Conservation (phyloP, 2,329 filamentous ascomycete species). For the Capronia coronata region DNA sequence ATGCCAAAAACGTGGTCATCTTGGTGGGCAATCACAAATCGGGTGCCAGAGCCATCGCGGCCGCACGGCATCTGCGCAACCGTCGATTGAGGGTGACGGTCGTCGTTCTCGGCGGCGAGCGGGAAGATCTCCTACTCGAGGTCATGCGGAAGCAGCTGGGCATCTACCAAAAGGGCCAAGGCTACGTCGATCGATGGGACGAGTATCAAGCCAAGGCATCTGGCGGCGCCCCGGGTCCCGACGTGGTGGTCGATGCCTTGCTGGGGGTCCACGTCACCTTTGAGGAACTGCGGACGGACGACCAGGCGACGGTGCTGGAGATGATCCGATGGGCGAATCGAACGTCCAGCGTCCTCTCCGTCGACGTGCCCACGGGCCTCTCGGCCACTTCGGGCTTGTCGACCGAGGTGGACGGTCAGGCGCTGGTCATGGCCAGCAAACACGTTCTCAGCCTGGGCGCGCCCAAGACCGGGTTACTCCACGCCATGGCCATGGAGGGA, state of each 20-base stretch:
- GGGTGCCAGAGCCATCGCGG: conserved; percentile 75
- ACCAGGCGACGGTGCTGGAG: conserved; percentile 78
- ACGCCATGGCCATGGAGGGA: conserved; percentile 58
- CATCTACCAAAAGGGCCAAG: conserved; percentile 76
- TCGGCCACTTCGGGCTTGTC: conserved; percentile 41
- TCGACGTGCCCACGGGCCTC: conserved; percentile 82
- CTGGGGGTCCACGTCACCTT: conserved; percentile 82
- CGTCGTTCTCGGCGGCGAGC: conserved; percentile 77
- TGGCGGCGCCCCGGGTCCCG: conserved; percentile 50
- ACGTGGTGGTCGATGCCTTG: conserved; percentile 81
- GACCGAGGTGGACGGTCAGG: conserved; percentile 62
- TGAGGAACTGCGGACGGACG: conserved; percentile 74
- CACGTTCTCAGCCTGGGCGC: conserved; percentile 81
- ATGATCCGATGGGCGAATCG: conserved; percentile 93
- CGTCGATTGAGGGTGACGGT: conserved; percentile 74
- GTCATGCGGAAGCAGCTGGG: conserved; percentile 74
- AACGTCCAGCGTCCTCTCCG: conserved; percentile 60
- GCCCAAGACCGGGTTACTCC: conserved; percentile 76
- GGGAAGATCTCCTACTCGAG: conserved; percentile 72
- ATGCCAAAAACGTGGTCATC: conserved; percentile 52
- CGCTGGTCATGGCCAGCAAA: conserved; percentile 72
- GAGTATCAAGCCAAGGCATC: conserved; percentile 45
- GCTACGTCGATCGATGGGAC: conserved; percentile 59
- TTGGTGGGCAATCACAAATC: conserved; percentile 95
- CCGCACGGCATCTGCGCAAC: conserved; percentile 78